Evolutionary conservation across 1,284 basidiomycete genomes (phyloP).

Genomic region (Schizophyllum commune): DNA sequence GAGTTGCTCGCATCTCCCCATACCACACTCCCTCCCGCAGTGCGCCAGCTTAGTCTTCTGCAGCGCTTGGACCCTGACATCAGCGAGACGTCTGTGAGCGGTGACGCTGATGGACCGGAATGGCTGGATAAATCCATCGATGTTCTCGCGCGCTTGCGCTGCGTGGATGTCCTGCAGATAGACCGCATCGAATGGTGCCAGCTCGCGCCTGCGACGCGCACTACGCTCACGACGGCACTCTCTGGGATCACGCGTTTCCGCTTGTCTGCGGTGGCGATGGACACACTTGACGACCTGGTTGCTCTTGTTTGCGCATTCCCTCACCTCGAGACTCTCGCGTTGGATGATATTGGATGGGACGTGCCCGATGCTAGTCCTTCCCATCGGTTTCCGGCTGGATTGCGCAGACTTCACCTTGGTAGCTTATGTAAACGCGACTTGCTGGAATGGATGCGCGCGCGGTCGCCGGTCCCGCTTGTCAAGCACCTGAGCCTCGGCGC

Average conservation of each 20-base stretch:
- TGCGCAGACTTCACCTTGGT: constrained; percentile 12
- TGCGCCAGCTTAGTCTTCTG: too few relatives aligned
- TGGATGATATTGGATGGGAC: constrained; percentile 12
- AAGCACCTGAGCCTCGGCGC: constrained; percentile 14
- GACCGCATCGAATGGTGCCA: too few relatives aligned
- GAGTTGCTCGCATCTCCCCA: too few relatives aligned
- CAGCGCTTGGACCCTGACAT: too few relatives aligned
- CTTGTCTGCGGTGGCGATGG: constrained; percentile 10
- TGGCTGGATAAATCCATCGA: too few relatives aligned
- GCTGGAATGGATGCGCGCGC: constrained; percentile 13
- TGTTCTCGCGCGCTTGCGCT: too few relatives aligned
- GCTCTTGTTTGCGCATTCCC: constrained; percentile 12
- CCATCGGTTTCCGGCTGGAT: neutral
- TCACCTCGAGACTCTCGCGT: constrained; percentile 8
- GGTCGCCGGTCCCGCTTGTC: constrained; percentile 11
- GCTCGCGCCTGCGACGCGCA: neutral
- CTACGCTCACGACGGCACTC: constrained; percentile 1
- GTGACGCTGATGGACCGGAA: too few relatives aligned
- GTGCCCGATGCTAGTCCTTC: neutral
- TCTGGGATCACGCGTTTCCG: constrained; percentile 6
- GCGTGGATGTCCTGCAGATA: too few relatives aligned
- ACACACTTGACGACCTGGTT: constrained; percentile 8
- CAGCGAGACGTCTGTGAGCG: too few relatives aligned
- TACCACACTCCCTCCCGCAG: too few relatives aligned
- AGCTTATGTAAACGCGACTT: constrained; percentile 18